Percentiles rank a stretch among this genome's conserved stretches.
These are phyloP conservation scores for Phaeosphaeria sp. DNA, from an alignment of 2,329 filamentous ascomycete species.

Conservation along the genomic window DNA sequence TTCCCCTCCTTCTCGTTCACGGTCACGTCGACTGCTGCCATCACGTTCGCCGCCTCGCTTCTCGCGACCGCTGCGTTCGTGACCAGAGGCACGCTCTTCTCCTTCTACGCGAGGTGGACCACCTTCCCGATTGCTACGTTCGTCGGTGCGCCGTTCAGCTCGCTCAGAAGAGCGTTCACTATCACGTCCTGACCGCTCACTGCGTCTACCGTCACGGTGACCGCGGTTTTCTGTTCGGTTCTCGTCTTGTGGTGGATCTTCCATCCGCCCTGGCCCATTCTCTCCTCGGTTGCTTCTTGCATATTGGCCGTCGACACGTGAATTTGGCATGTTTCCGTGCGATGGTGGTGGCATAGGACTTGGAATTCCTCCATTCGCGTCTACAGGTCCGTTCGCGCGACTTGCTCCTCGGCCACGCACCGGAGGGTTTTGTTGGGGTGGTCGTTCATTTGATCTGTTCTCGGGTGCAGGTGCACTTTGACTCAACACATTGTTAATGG, in stretches of 20 bases:
- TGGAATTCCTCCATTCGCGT: constrained; percentile 20
- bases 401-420: constrained; percentile 41
- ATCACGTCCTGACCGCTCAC: constrained; percentile 35
- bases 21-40: constrained; percentile 22
- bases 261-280: constrained; percentile 18
- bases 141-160: constrained; percentile 33
- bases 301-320: constrained; percentile 23
- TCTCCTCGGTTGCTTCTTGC: constrained; percentile 15
- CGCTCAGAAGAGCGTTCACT: constrained; percentile 30
- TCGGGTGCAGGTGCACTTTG: constrained; percentile 33
- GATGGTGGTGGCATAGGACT: constrained; percentile 33
- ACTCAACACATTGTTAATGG: constrained; percentile 40
- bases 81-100: constrained; percentile 30
- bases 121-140: constrained; percentile 29
- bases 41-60: constrained; percentile 33
- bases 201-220: constrained; percentile 33
- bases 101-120: constrained; percentile 26
- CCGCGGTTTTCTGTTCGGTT: constrained; percentile 35
- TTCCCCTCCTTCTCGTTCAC: constrained; percentile 26
- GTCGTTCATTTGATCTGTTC: constrained; percentile 20
- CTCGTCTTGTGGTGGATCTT: constrained; percentile 30
- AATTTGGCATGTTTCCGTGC: constrained; percentile 30
- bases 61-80: constrained; percentile 35
- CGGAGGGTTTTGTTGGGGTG: constrained; percentile 22
- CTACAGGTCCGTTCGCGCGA: constrained; percentile 31